Evolutionary conservation across 1,284 basidiomycete genomes (phyloP).

Genomic region (Trichosporon coremiiforme): DNA sequence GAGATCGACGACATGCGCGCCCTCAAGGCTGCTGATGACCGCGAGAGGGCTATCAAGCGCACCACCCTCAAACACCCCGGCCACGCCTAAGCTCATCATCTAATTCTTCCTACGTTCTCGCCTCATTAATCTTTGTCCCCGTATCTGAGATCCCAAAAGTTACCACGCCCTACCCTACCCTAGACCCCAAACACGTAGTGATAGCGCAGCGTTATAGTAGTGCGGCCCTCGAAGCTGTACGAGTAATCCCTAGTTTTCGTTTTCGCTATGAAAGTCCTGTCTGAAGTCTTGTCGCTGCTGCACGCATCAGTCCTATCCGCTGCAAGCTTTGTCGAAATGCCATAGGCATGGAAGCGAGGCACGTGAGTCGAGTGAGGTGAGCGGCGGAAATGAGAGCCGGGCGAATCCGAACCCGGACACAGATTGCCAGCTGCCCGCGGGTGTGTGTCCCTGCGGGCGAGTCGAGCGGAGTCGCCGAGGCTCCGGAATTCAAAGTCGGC

Average conservation of each 20-base stretch:
- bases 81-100: conserved; percentile 39
- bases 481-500: conserved; percentile 11
- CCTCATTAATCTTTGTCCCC: neutral
- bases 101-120: neutral
- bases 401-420: conserved; percentile 12
- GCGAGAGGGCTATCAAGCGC: conserved; percentile 57
- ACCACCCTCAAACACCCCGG: conserved; percentile 56
- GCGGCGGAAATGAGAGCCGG: conserved; percentile 1
- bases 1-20: conserved; percentile 57
- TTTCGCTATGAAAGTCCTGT: neutral
- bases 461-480: too few species aligned
- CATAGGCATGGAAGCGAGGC: too few species aligned
- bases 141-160: neutral
- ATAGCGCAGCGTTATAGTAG: too few species aligned
- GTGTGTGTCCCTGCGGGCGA: too few species aligned
- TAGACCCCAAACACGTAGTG: too few species aligned
- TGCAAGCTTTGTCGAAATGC: too few species aligned
- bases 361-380: neutral
- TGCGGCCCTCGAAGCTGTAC: neutral
- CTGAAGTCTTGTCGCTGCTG: neutral
- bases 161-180: neutral
- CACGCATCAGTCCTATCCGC: too few species aligned
- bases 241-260: neutral
- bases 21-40: conserved; percentile 58
- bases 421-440: too few species aligned